These are phyloP conservation scores for Licmophora abbreviata DNA, from an alignment of 108 stramenopile species.

Conservation along the genomic window DNA sequence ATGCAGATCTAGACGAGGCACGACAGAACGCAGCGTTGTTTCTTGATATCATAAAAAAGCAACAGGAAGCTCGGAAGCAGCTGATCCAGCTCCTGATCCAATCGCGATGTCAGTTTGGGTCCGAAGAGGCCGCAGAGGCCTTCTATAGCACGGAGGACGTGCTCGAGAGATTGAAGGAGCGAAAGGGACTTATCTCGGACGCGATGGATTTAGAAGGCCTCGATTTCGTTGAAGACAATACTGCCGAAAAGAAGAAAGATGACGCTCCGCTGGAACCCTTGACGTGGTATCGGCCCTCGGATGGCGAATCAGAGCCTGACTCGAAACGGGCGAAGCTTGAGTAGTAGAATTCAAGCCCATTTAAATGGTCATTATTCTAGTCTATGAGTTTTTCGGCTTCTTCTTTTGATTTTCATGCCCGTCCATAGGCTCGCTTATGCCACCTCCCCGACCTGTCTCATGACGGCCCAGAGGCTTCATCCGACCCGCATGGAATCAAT, in stretches of 20 bases:
- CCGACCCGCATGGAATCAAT: no score
- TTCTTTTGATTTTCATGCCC: no score
- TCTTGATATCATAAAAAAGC: conserved; percentile 46
- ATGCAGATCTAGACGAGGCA: conserved; percentile 60
- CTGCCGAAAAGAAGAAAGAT: conserved; percentile 16
- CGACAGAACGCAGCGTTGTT: conserved; percentile 39
- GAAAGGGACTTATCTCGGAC: conserved; percentile 55
- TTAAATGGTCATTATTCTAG: no score
- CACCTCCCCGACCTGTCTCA: no score
- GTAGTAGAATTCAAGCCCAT: no score
- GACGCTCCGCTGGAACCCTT: conserved; percentile 28
- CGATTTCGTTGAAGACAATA: conserved; percentile 39
- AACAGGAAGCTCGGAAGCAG: conserved; percentile 48
- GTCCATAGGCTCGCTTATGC: no score
- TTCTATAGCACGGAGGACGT: conserved; percentile 25
- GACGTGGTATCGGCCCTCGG: conserved; percentile 27
- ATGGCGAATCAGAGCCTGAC: conserved; percentile 2
- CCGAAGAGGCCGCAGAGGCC: conserved; percentile 54
- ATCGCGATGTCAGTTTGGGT: conserved; percentile 73
- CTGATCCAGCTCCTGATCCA: conserved; percentile 49
- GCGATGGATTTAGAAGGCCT: conserved; percentile 79
- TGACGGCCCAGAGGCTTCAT: no score
- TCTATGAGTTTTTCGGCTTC: no score
- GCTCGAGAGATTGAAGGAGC: conserved; percentile 39
- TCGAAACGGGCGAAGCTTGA: conserved; percentile 6